Conservation (phyloP, 2,329 filamentous ascomycete species). For the Blumeria hordei region DNA sequence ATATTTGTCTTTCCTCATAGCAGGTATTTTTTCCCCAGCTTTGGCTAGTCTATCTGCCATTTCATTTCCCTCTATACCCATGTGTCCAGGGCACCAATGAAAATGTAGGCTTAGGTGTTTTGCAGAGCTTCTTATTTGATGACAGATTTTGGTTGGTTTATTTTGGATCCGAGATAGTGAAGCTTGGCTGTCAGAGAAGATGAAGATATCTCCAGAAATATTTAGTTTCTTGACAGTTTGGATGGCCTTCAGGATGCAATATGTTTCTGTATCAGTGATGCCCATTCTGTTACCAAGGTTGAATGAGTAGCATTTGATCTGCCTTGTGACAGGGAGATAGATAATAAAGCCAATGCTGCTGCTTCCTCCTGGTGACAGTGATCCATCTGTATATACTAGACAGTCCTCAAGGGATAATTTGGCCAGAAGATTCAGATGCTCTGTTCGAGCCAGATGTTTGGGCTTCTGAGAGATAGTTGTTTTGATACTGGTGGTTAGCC, state of each 20-base stretch:
- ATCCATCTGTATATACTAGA: not conserved
- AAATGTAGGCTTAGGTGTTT: too few relatives aligned
- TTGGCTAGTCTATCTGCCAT: too few relatives aligned
- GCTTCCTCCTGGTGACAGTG: not conserved
- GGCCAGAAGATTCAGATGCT: not conserved
- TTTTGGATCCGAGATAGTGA: too few relatives aligned
- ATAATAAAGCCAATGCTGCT: not conserved
- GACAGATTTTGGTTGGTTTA: too few relatives aligned
- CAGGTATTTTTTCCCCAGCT: too few relatives aligned
- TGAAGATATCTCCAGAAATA: not conserved
- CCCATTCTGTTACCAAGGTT: not conserved
- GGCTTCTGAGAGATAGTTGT: too few relatives aligned
- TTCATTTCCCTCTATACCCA: too few relatives aligned
- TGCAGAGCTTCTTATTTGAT: too few relatives aligned
- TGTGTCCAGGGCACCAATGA: too few relatives aligned
- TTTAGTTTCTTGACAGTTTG: not conserved
- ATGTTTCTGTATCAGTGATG: not conserved
- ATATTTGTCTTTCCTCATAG: too few relatives aligned
- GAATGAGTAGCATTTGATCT: not conserved
- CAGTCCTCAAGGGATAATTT: not conserved
- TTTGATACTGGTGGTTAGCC: too few relatives aligned
- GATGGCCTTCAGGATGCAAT: not conserved
- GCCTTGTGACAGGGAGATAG: not conserved
- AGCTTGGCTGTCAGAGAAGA: not conserved
- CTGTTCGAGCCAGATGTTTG: not conserved